Conservation (phyloP, 768 basidiomycete species). For the Kwoniella sp. region DNA sequence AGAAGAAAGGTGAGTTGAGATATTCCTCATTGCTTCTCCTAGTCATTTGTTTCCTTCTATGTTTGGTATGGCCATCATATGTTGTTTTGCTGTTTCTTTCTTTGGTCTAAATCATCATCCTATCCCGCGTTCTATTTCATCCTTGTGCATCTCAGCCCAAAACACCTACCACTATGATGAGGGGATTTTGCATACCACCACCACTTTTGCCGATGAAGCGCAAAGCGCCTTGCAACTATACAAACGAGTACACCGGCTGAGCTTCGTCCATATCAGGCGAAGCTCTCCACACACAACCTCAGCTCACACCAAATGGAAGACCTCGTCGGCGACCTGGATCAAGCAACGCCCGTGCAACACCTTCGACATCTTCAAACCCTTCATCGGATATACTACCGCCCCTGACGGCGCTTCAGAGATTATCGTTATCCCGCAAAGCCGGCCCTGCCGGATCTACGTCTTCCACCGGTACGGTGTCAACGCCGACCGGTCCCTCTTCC, state of each 20-base stretch:
- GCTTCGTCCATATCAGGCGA: constrained; percentile 64
- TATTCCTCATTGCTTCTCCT: constrained; percentile 44
- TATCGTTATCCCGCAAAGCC: constrained; percentile 59
- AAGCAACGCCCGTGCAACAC: too few species aligned
- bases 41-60: constrained; percentile 48
- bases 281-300: constrained; percentile 58
- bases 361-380: neutral
- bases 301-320: constrained; percentile 57
- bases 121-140: too few species aligned
- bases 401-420: constrained; percentile 57
- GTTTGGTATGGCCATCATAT: constrained; percentile 8
- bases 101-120: neutral
- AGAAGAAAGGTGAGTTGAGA: constrained; percentile 65
- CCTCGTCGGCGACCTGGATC: constrained; percentile 47
- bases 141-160: constrained; percentile 15
- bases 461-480: neutral
- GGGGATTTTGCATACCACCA: neutral
- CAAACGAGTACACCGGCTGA: constrained; percentile 57
- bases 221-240: too few species aligned
- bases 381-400: constrained; percentile 24
- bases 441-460: neutral
- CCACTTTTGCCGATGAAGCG: neutral
- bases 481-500: too few species aligned
- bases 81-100: constrained; percentile 5
- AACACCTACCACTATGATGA: too few species aligned